These are phyloP conservation scores for Ustilago nuda DNA, from an alignment of 1,284 basidiomycete species.

Conservation along the genomic window DNA sequence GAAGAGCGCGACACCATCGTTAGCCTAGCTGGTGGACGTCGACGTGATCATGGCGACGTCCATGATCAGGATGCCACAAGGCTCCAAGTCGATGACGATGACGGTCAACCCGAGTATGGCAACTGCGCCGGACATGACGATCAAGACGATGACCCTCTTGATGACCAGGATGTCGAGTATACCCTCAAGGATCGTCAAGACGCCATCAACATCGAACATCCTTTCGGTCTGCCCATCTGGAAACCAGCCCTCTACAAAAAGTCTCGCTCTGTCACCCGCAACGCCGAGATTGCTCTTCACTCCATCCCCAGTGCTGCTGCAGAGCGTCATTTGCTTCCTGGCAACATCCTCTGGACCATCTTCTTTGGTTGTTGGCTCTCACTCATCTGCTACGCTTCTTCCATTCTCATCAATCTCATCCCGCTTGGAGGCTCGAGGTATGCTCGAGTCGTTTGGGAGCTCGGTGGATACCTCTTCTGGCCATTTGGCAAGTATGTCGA, in stretches of 20 bases:
- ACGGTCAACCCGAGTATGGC: slow-evolving; percentile 31
- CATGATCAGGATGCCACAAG: slow-evolving; percentile 16
- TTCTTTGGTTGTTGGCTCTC: slow-evolving; percentile 89
- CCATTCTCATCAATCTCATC: slow-evolving; percentile 78
- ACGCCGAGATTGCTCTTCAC: slow-evolving; percentile 94
- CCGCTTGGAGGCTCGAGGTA: slow-evolving; percentile 85
- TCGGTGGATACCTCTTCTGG: slow-evolving; percentile 97
- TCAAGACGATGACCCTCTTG: slow-evolving; percentile 43
- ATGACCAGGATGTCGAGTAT: slow-evolving; percentile 78
- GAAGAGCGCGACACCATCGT: slow-evolving; percentile 59
- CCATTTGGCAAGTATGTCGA: slow-evolving; percentile 99
- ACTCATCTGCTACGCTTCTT: slow-evolving; percentile 77
- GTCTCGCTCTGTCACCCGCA: slow-evolving; percentile 91
- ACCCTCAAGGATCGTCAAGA: slow-evolving; percentile 97
- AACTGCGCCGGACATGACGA: slow-evolving; percentile 21
- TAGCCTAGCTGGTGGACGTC: slow-evolving; percentile 46
- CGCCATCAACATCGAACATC: slow-evolving; percentile 96
- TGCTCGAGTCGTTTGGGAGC: slow-evolving; percentile 85
- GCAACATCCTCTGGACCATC: slow-evolving; percentile 88
- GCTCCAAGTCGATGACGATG: slow-evolving; percentile 22
- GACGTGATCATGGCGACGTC: slow-evolving; percentile 30
- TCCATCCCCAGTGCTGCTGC: slow-evolving; percentile 89
- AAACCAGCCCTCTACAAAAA: slow-evolving; percentile 99
- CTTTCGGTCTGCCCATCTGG: slow-evolving; percentile 99
- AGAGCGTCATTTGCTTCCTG: slow-evolving; percentile 87